These are phyloP conservation scores for Spongiforma sp. DNA, from an alignment of 1,284 basidiomycete genomes.

Conservation along the genomic window DNA sequence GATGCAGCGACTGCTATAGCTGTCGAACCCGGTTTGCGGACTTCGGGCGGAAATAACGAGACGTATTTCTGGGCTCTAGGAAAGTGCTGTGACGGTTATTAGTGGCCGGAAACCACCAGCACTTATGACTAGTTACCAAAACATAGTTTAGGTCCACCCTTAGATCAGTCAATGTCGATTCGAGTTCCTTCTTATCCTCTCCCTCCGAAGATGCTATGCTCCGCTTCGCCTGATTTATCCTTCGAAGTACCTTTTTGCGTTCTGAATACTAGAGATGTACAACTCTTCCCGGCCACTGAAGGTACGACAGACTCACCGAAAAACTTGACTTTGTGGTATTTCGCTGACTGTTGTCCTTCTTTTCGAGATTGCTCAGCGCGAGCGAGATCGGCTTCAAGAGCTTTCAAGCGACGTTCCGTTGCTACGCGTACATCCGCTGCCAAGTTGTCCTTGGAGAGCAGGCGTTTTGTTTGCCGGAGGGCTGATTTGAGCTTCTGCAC, in stretches of 20 bases:
- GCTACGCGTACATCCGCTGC: slow-evolving; percentile 79
- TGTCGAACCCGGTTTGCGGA: slow-evolving; percentile 44
- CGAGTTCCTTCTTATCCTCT: slow-evolving; percentile 48
- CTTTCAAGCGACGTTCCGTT: slow-evolving; percentile 76
- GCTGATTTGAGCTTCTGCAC: slow-evolving; percentile 83
- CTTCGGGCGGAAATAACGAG: slow-evolving; percentile 79
- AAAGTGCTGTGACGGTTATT: slow-evolving; percentile 60
- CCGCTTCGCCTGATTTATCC: slow-evolving; percentile 68
- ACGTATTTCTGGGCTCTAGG: slow-evolving; percentile 87
- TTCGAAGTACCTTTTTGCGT: slow-evolving; percentile 79
- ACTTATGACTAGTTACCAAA: slow-evolving; percentile 52
- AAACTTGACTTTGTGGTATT: slow-evolving; percentile 89
- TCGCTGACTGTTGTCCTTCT: slow-evolving; percentile 73
- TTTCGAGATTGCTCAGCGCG: slow-evolving; percentile 62
- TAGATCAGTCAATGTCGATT: slow-evolving; percentile 58
- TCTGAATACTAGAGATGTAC: slow-evolving; percentile 50
- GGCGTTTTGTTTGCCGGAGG: slow-evolving; percentile 76
- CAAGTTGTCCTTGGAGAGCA: slow-evolving; percentile 83
- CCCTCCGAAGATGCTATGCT: slow-evolving; percentile 44
- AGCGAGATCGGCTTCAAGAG: slow-evolving; percentile 77
- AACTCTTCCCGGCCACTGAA: not conserved
- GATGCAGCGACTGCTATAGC: slow-evolving; percentile 13
- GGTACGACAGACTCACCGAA: slow-evolving; percentile 65
- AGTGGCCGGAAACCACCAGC: slow-evolving; percentile 1
- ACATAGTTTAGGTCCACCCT: slow-evolving; percentile 88